These are phyloP conservation scores for Myrmaecium sp. DNA, from an alignment of 2,329 filamentous ascomycete genomes.

Conservation along the genomic window DNA sequence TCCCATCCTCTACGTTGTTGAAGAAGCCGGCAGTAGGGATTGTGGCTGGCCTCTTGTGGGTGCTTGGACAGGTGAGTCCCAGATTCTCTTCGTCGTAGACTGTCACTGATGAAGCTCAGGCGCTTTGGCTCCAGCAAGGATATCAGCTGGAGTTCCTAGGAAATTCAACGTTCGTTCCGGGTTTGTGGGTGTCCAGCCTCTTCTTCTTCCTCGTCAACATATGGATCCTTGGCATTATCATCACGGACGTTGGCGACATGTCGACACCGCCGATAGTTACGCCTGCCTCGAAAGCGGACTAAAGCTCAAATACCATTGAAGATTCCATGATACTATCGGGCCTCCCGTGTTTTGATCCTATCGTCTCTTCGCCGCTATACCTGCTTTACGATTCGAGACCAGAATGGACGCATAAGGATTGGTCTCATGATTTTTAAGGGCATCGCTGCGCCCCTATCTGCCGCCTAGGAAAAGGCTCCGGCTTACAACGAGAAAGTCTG, in stretches of 20 bases:
- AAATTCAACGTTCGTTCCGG: conserved; percentile 66
- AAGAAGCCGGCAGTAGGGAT: conserved; percentile 43
- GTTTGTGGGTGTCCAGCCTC: conserved; percentile 60
- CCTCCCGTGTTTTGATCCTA: too few species aligned
- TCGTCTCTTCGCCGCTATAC: too few species aligned
- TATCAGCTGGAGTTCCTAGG: conserved; percentile 45
- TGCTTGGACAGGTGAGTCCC: conserved; percentile 44
- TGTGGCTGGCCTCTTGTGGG: conserved; percentile 52
- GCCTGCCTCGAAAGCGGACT: too few species aligned
- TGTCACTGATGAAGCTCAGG: conserved; percentile 9
- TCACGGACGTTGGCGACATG: conserved; percentile 51
- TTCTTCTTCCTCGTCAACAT: conserved; percentile 73
- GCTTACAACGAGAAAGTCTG: too few species aligned
- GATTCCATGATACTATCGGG: too few species aligned
- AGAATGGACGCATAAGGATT: too few species aligned
- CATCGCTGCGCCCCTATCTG: too few species aligned
- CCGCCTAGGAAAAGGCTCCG: too few species aligned
- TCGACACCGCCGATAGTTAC: too few species aligned
- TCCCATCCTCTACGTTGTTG: conserved; percentile 63
- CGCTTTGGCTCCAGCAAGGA: conserved; percentile 32
- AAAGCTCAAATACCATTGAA: too few species aligned
- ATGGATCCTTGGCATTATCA: conserved; percentile 70
- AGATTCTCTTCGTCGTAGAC: background rate
- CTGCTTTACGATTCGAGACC: too few species aligned
- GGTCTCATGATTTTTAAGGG: too few species aligned